These are phyloP conservation scores for Wilhelminamyces savonicus DNA, from an alignment of 805 yeast genomes.

Conservation along the genomic window DNA sequence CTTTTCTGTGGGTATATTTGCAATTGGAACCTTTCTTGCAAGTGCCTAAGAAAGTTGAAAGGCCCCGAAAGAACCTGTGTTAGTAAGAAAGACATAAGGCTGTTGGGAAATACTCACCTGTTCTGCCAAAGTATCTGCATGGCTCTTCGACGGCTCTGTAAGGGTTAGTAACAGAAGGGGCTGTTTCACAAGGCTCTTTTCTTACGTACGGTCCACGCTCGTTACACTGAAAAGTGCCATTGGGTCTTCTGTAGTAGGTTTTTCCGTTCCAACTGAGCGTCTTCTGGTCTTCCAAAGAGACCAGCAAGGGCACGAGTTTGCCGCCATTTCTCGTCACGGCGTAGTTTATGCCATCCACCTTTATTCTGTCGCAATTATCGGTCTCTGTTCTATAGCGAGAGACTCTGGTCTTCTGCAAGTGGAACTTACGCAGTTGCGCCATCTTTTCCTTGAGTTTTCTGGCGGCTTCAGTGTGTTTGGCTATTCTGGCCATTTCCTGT, in stretches of 20 bases:
- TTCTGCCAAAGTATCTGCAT: conserved; percentile 32
- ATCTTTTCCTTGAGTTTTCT: conserved; percentile 5
- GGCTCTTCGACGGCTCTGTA: conserved; percentile 11
- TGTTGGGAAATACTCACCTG: conserved; percentile 27
- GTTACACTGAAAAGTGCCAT: conserved; percentile 20
- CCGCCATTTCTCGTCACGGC: conserved; percentile 37
- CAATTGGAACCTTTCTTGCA: conserved; percentile 52
- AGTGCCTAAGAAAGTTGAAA: conserved; percentile 30
- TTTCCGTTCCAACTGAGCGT: conserved; percentile 4
- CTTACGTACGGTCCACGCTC: conserved; percentile 9
- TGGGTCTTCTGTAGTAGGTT: conserved; percentile 15
- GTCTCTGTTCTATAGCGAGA: conserved; percentile 26
- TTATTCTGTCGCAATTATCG: conserved; percentile 40
- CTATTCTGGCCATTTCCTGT: conserved; percentile 16
- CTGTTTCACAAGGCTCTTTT: neutral
- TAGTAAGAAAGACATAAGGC: too few relatives aligned
- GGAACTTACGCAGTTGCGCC: conserved; percentile 8
- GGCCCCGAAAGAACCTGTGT: conserved; percentile 12
- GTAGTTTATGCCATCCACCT: conserved; percentile 36
- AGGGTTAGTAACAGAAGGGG: conserved; percentile 3
- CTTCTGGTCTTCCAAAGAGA: too few relatives aligned
- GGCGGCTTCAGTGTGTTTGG: conserved; percentile 2
- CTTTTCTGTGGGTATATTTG: conserved; percentile 44
- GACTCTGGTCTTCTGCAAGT: conserved; percentile 10
- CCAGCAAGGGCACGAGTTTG: conserved; percentile 32